Conservation (phyloP, 2,329 filamentous ascomycete genomes). For the Periconia sp. region DNA sequence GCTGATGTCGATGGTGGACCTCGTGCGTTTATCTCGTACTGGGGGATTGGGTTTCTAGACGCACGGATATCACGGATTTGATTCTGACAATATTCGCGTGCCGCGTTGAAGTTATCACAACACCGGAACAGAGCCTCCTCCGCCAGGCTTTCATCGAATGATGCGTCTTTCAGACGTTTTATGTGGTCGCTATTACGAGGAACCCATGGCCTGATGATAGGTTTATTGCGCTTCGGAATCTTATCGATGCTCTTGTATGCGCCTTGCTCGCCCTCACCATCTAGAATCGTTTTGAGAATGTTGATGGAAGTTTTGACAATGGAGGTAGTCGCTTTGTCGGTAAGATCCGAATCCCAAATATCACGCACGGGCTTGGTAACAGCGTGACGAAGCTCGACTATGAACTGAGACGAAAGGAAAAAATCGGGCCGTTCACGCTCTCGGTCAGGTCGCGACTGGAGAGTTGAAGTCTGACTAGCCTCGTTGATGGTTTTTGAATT, state of each 20-base stretch:
- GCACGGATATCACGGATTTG: slow-evolving; percentile 61
- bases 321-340: slow-evolving; percentile 76
- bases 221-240: slow-evolving; percentile 50
- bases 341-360: slow-evolving; percentile 82
- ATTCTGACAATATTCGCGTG: slow-evolving; percentile 74
- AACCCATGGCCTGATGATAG: slow-evolving; percentile 55
- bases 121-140: slow-evolving; percentile 82
- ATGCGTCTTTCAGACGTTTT: slow-evolving; percentile 46
- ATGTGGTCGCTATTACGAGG: slow-evolving; percentile 50
- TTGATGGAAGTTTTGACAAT: slow-evolving; percentile 80
- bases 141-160: slow-evolving; percentile 63
- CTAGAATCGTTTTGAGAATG: slow-evolving; percentile 76
- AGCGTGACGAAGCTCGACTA: slow-evolving; percentile 81
- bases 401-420: slow-evolving; percentile 72
- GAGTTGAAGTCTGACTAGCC: slow-evolving; percentile 62
- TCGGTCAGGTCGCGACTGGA: slow-evolving; percentile 55
- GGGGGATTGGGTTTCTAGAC: slow-evolving; percentile 67
- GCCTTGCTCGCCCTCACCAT: slow-evolving; percentile 72
- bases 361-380: slow-evolving; percentile 74
- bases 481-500: slow-evolving; percentile 81
- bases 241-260: slow-evolving; percentile 66
- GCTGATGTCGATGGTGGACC: slow-evolving; percentile 32
- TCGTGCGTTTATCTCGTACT: slow-evolving; percentile 41
- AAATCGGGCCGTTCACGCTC: slow-evolving; percentile 61
- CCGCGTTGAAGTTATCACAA: slow-evolving; percentile 63